Evolutionary conservation across 768 basidiomycete species (phyloP), one percentile per base, ranked within the genome.

Genomic region (Lactifluus pinguis): DNA sequence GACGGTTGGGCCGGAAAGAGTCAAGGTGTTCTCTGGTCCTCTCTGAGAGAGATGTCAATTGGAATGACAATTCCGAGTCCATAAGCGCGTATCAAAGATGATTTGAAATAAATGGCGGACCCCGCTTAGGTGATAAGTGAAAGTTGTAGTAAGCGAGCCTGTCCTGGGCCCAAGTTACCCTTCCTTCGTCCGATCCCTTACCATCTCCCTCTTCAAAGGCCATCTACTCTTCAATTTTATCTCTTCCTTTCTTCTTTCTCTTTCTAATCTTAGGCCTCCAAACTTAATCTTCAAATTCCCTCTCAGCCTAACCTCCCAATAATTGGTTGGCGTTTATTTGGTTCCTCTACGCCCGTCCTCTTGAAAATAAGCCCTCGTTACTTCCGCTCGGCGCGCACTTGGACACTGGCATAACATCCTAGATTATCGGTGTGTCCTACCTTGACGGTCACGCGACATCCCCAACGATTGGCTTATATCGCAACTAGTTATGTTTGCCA

Each of bases 401-500:
- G 34, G 32, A 17, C 7, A 29, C 39, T 38, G 32, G 38, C 47
- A 34, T 29, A 49, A 14, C 39, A n/a, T n/a, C 15, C 47, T 44
- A 5, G 49, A 15, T 41, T 38, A 58, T 41, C n/a, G 34, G 56
- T 62, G 25, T 34, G 56, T 48, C 30, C 19, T 25, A 38, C 25
- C n/a, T 48, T 53, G 52, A 29, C 25, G 15, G 19, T 21, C 32
- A 19, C 42, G 42, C 57, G 50, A 36, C 32, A 5, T 34, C 30
- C 8, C 42, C 11, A 25, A 25, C 45, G 21, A 47, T 47, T 11
- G 21, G 51, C 55, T 62, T 19, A 53, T 62, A 49, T 62, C 10
- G 38, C 49, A 47, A 45, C n/a, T 15, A 62, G 56, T 42, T 39
- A 58, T 62, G 61, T 58, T 62, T 39, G 61, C 61, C 7, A 62